Evolutionary conservation across 176 grass and related monocot species (phyloP).

Genomic region (Urochloa ruziziensis): DNA sequence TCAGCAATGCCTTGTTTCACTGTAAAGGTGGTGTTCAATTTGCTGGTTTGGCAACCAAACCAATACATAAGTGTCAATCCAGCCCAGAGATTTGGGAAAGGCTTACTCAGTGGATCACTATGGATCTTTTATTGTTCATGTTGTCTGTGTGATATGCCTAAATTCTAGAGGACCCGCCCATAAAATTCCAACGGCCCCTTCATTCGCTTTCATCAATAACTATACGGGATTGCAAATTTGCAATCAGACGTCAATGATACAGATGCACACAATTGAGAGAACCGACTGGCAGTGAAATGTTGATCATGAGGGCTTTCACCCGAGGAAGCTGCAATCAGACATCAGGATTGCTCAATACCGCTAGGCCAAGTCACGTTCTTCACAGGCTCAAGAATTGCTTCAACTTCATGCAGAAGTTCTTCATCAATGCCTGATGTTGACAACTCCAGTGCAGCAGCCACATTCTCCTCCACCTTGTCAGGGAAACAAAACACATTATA

Average conservation of each 20-base stretch:
- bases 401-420: slow-evolving; percentile 65
- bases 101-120: slow-evolving; percentile 20
- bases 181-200: background rate
- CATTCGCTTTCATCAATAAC: background rate
- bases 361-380: slow-evolving; percentile 91
- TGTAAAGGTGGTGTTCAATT: background rate
- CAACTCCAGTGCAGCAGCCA: slow-evolving; percentile 59
- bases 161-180: background rate
- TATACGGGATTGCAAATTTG: background rate
- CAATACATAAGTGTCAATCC: background rate
- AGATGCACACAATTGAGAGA: background rate
- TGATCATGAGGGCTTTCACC: background rate
- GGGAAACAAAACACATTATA: background rate
- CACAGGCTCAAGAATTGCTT: slow-evolving; percentile 69
- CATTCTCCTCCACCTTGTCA: slow-evolving; percentile 86
- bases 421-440: slow-evolving; percentile 70
- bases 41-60: background rate
- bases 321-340: background rate
- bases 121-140: slow-evolving; percentile 11
- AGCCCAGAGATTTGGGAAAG: background rate
- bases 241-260: background rate
- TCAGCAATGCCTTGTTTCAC: background rate
- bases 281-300: background rate
- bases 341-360: slow-evolving; percentile 64
- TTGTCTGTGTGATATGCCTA: background rate